These are phyloP conservation scores for Botryotinia calthae DNA, from an alignment of 2,329 filamentous ascomycete genomes.

Conservation along the genomic window DNA sequence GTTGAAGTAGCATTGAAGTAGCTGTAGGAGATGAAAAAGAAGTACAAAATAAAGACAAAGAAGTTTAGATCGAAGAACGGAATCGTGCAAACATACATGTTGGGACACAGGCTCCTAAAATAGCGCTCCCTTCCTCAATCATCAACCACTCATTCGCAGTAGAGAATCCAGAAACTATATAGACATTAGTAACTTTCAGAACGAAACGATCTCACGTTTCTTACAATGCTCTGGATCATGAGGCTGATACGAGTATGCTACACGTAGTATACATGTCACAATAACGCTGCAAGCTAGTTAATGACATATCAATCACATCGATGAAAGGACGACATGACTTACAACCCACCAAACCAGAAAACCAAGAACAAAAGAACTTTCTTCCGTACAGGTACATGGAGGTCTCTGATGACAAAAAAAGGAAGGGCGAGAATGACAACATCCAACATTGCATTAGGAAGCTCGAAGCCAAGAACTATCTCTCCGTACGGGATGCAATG, in stretches of 20 bases:
- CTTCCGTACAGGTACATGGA: constrained; percentile 18
- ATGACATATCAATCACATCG: neutral
- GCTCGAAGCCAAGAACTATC: constrained; percentile 12
- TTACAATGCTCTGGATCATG: constrained; percentile 4
- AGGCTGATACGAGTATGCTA: constrained; percentile 17
- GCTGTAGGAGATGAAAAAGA: neutral
- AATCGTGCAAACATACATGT: constrained; percentile 1
- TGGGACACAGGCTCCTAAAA: constrained; percentile 16
- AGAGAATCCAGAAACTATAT: constrained; percentile 9
- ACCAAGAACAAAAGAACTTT: constrained; percentile 14
- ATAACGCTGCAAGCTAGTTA: constrained; percentile 13
- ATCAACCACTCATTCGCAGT: constrained; percentile 14
- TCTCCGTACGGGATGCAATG: constrained; percentile 10
- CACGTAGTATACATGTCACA: constrained; percentile 16
- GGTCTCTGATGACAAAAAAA: constrained; percentile 15
- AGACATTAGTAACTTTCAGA: neutral
- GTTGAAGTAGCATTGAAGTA: neutral
- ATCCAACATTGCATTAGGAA: constrained; percentile 11
- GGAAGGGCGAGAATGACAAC: constrained; percentile 9
- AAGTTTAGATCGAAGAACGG: neutral
- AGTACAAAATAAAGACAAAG: neutral
- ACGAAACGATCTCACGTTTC: neutral
- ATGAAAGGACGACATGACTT: neutral
- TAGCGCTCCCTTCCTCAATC: constrained; percentile 18
- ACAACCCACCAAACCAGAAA: constrained; percentile 20